Base-by-base conservation (phyloP, 306 rosid genomes). In the Datisca glomerata region DNA sequence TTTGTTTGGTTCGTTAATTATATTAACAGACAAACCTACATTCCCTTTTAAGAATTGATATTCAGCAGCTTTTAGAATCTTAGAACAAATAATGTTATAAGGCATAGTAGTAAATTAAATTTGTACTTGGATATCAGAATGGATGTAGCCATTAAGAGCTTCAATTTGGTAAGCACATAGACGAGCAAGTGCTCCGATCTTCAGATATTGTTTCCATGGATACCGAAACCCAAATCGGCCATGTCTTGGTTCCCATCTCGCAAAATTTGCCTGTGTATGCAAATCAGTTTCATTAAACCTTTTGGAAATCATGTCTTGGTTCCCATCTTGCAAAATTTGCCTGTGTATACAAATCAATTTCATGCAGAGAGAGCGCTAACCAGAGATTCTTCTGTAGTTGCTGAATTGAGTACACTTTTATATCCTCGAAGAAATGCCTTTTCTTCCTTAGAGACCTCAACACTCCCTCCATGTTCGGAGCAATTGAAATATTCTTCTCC, bases 251-350 rank as follows among this genome's bases (percentile, higher is more conserved):
- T 78, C 81, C 81, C 81, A 78, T 39, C 70, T 60, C 10, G 78
- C 86, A 43, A 69, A 63, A 61, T 73, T 73, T 7, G 61, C 68
- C 78, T 66, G 20, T 20, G n/a, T n/a, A n/a, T n/a, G n/a, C n/a
- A n/a, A n/a, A n/a, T n/a, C n/a, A n/a, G n/a, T n/a, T n/a, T n/a
- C n/a, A n/a, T n/a, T n/a, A n/a, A n/a, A n/a, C n/a, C n/a, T n/a
- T n/a, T n/a, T n/a, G n/a, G n/a, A n/a, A n/a, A n/a, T n/a, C 73
- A 24, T 78, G 78, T 20, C 71, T 11, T 1, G 76, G 73, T 38
- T 78, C 81, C 81, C 81, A 78, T 39, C 70, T 60, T 12, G 78
- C 86, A 43, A 69, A 63, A 61, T 73, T 73, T 7, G 61, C 68
- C 78, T 66, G 20, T 20, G n/a, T n/a, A n/a, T n/a, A n/a, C n/a